phyloP scores from a whole-genome alignment of 352 stramenopile species.

The Globisporangium canariense region DNA sequence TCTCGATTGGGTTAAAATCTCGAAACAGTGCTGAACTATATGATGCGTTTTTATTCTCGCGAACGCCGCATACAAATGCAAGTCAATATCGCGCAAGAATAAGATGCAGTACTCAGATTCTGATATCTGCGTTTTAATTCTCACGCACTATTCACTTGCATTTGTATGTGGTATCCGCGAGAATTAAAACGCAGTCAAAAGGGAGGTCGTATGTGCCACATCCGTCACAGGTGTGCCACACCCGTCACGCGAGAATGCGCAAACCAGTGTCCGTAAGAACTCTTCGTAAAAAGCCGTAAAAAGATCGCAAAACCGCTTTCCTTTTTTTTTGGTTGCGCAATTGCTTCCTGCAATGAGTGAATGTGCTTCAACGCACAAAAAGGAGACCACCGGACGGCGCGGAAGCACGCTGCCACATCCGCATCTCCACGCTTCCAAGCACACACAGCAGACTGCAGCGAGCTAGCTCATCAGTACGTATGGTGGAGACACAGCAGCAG shows the following conservation, averaged over 20 bases:
- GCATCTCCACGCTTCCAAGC: constrained; percentile 11
- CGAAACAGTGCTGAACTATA: no score
- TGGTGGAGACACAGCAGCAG: constrained; percentile 13
- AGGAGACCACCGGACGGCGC: constrained; percentile 8
- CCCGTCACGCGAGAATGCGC: constrained; percentile 3
- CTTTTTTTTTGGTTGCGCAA: not conserved
- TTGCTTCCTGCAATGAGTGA: not conserved
- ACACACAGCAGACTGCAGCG: not conserved
- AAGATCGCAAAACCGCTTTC: not conserved
- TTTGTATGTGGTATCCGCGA: no score
- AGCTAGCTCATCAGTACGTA: not conserved
- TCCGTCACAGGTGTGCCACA: not conserved
- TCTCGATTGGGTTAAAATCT: no score
- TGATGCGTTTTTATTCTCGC: no score
- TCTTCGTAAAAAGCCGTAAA: constrained; percentile 12
- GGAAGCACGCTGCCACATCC: not conserved
- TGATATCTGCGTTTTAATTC: no score
- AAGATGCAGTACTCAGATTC: no score
- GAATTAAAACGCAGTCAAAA: no score
- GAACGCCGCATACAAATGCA: no score
- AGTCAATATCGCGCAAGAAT: no score
- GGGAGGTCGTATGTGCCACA: no score
- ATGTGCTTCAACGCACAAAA: constrained; percentile 9
- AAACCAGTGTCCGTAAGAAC: constrained; percentile 7
- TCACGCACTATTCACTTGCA: no score